Evolutionary conservation across 2,329 filamentous ascomycete species (phyloP), one percentile per base, ranked within the genome.

Genomic region (Hirsutella rhossiliensis): DNA sequence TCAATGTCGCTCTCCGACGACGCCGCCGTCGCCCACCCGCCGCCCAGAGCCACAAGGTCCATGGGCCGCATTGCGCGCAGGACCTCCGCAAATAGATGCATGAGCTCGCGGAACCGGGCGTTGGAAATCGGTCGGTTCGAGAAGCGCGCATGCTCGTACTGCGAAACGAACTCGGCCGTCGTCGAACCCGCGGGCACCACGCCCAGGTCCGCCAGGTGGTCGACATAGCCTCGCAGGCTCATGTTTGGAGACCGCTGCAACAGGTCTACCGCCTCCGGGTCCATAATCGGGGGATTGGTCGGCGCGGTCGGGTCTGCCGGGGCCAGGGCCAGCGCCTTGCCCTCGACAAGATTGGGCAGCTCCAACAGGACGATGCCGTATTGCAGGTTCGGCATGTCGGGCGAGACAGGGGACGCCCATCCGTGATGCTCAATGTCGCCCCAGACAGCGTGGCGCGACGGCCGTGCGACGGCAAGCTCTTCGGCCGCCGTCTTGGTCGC

Each of bases 291-390:
- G 9, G 65, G 62, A 3, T 62, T 61, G 17, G 56, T 54, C 31
- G 55, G 54, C 17, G 65, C 67, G 30, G 55, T 61, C 31, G 60
- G 66, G 50, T 65, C 69, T 1, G 71, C 68, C 28, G 82, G 87
- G 0, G 84, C 87, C 32, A 95, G 74, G 0, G 86, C 88, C n/a
- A 96, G 78, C 1, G 88, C 90, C 61, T 90, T 90, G 11, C 87
- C 90, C 66, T 97, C 90, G 49, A 97, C 85, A 27, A 97, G 72
- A 57, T 94, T 83, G 1, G 89, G 87, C 20, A 98, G 71, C 62
- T 97, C 90, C 32, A 76, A 73, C 17, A 96, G 71, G 20, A 98
- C 87, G 2, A 80, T 79, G 53, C 73, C 75, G 62, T 94, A 97
- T 50, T 94, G 80, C n/a, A 97, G 65, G 56, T 87, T 79, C 5